Percentiles rank a stretch among this genome's conserved stretches.
Conservation (phyloP, 768 basidiomycete genomes). For the Naganishia friedmannii region DNA sequence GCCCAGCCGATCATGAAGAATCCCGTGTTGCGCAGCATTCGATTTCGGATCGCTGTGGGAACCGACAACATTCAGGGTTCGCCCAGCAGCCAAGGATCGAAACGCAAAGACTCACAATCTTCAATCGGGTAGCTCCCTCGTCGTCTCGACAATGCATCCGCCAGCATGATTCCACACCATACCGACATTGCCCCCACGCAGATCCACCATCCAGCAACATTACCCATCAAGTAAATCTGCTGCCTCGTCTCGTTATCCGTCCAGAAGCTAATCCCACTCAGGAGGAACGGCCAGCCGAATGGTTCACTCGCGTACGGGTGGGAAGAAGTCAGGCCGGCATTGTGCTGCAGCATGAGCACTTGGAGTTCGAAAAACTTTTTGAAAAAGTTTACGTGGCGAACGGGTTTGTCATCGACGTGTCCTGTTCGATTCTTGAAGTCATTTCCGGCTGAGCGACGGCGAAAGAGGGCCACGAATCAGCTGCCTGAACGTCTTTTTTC, state of each 20-base stretch:
- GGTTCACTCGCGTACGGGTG: slow-evolving; percentile 96
- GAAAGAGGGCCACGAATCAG: too few relatives aligned
- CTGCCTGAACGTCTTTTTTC: background rate
- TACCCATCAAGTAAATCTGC: slow-evolving; percentile 96
- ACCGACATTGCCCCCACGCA: slow-evolving; percentile 81
- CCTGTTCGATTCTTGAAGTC: slow-evolving; percentile 61
- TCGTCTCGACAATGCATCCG: slow-evolving; percentile 82
- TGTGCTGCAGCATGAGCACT: slow-evolving; percentile 93
- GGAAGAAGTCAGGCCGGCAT: slow-evolving; percentile 94
- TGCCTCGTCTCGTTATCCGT: slow-evolving; percentile 73
- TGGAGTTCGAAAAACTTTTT: slow-evolving; percentile 91
- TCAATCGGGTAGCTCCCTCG: slow-evolving; percentile 80
- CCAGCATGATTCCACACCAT: slow-evolving; percentile 82
- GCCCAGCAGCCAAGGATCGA: background rate
- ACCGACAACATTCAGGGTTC: background rate
- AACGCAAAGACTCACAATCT: slow-evolving; percentile 63
- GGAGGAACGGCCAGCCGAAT: slow-evolving; percentile 96
- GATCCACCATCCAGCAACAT: slow-evolving; percentile 90
- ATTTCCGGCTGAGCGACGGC: slow-evolving; percentile 55
- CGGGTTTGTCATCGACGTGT: slow-evolving; percentile 61
- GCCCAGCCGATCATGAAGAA: slow-evolving; percentile 95
- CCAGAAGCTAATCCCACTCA: slow-evolving; percentile 98
- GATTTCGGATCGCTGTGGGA: slow-evolving; percentile 75
- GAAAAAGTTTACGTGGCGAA: slow-evolving; percentile 85
- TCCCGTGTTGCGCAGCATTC: slow-evolving; percentile 90